Conservation (phyloP, 805 yeast species). For the Candida corydali region DNA sequence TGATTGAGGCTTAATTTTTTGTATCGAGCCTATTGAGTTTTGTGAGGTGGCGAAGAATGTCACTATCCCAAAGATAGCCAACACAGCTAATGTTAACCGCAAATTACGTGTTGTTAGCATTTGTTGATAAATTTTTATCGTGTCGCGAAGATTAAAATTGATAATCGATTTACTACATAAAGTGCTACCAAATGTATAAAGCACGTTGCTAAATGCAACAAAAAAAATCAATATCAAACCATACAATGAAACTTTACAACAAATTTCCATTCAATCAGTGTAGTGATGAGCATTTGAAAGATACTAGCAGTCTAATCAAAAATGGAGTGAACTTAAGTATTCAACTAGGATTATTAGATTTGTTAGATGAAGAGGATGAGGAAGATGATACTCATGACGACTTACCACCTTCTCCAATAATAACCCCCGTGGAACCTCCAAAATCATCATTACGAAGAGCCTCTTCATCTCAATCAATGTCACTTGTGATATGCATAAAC, state of each 20-base stretch:
- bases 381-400: constrained; percentile 5
- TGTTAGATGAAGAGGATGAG: constrained; percentile 1
- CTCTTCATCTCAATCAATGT: not conserved
- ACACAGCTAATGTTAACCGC: constrained; percentile 49
- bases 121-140: constrained; percentile 2
- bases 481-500: constrained; percentile 3
- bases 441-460: constrained; percentile 4
- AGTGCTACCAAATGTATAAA: not conserved
- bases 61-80: constrained; percentile 48
- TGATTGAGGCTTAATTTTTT: constrained; percentile 24
- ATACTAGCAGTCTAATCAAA: constrained; percentile 10
- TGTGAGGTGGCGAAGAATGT: constrained; percentile 47
- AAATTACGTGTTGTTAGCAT: constrained; percentile 45
- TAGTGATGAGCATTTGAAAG: constrained; percentile 9
- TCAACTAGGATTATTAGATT: constrained; percentile 2
- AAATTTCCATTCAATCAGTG: constrained; percentile 15
- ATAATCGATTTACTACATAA: not conserved
- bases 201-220: not conserved
- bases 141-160: not conserved
- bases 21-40: constrained; percentile 29
- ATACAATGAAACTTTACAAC: not conserved
- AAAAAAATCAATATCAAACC: not conserved
- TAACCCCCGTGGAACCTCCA: constrained; percentile 3
- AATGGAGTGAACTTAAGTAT: constrained; percentile 5
- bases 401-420: constrained; percentile 7